Evolutionary conservation across 257 asterid species (phyloP).

Genomic region (Paulownia fortunei): DNA sequence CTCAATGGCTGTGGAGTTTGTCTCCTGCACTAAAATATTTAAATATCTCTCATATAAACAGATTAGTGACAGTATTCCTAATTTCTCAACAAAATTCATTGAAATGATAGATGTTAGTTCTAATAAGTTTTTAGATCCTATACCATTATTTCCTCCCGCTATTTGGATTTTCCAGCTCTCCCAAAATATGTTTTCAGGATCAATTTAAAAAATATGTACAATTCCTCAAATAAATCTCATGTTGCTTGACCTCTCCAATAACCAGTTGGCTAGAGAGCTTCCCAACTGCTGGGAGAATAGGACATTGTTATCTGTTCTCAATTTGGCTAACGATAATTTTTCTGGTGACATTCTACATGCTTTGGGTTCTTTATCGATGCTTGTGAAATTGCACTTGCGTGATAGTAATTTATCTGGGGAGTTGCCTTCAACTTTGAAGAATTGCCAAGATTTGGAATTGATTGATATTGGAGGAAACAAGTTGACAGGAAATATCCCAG

Average conservation of each 20-base stretch:
- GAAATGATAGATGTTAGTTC: conserved; percentile 23
- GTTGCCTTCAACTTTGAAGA: conserved; percentile 20
- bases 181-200: conserved; percentile 34
- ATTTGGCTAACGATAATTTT: conserved; percentile 32
- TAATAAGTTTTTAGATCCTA: conserved; percentile 36
- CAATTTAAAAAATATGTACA: conserved; percentile 35
- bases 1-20: conserved; percentile 45
- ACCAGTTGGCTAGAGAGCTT: conserved; percentile 33
- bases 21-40: conserved; percentile 1
- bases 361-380: conserved; percentile 20
- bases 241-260: conserved; percentile 37
- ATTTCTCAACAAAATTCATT: conserved; percentile 11
- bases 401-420: conserved; percentile 14
- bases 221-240: too few relatives aligned
- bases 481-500: conserved; percentile 21
- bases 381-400: background rate
- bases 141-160: conserved; percentile 15
- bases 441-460: background rate
- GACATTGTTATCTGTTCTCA: background rate
- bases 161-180: background rate
- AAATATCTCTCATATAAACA: conserved; percentile 48
- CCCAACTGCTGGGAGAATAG: conserved; percentile 42
- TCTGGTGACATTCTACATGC: conserved; percentile 27
- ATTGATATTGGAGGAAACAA: conserved; percentile 19
- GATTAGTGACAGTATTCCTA: conserved; percentile 37